Evolutionary conservation across 345 rosid species (phyloP).

Genomic region (Moringa oleifera): DNA sequence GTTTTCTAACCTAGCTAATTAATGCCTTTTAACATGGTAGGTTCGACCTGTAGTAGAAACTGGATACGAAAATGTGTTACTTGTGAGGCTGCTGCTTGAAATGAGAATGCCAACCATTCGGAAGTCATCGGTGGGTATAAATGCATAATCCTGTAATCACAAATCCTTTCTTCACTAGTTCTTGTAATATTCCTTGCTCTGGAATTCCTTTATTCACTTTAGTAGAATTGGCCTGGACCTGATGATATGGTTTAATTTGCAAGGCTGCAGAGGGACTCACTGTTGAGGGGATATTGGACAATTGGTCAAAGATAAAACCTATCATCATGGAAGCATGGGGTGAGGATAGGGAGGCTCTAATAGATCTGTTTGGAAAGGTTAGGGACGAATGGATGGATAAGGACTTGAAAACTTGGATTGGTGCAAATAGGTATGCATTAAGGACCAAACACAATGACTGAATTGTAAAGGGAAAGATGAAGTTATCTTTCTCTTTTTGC

Average conservation of each 20-base stretch:
- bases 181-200: background rate
- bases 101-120: conserved; percentile 53
- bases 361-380: conserved; percentile 80
- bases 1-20: background rate
- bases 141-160: background rate
- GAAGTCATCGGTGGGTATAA: conserved; percentile 65
- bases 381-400: conserved; percentile 86
- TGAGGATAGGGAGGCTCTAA: conserved; percentile 57
- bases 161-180: background rate
- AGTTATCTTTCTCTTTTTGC: background rate
- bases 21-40: conserved; percentile 24
- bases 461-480: background rate
- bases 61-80: conserved; percentile 80
- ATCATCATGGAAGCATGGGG: conserved; percentile 78
- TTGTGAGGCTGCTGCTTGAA: conserved; percentile 77
- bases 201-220: background rate
- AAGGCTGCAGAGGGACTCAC: conserved; percentile 79
- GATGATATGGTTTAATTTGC: conserved; percentile 20
- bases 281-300: conserved; percentile 62
- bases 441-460: background rate
- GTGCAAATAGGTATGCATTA: conserved; percentile 75
- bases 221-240: conserved; percentile 5
- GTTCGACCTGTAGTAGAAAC: conserved; percentile 97
- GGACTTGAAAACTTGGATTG: conserved; percentile 76
- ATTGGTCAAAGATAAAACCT: conserved; percentile 74